Base-by-base conservation (phyloP, 2,329 filamentous ascomycete species). In the Xylariales sp. region DNA sequence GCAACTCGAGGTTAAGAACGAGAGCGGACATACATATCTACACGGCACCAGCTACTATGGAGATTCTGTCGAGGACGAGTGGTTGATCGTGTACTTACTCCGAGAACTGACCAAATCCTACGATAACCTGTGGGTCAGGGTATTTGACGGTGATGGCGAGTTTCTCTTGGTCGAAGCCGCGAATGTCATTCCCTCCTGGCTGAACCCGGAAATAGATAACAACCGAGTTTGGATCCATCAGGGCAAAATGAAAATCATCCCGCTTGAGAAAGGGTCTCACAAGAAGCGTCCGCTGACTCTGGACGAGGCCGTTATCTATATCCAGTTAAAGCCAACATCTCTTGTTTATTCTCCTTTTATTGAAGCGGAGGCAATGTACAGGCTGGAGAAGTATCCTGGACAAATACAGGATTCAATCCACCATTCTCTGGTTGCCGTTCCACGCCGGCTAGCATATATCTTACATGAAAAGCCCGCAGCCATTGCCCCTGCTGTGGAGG, bases 41-140 rank as follows among this genome's bases (percentile, higher is more conserved):
- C 76, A 79, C 45, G 91, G 91, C 15, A 70, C 72, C 36, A 93
- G 88, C 1, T 86, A 91, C 57, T 97, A 89, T 53, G 90, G 91
- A 7, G 94, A 98, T 61, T 93, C 89, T 0, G 82, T 97, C 4
- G 91, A 95, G 54, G 93, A 98, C 52, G 94, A 98, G 66, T 98
- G 93, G 94, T 76, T 97, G 5, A 83, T 97, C 42, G 90, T 97
- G 15, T 95, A 90, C 63, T 67, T 97, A 5, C 70, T 98, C 20
- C 80, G 86, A 30, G 84, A 95, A 62, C 66, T 97, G 50, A 90
- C 83, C 50, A 85, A 74, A 49, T 71, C 75, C 25, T 86, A 86
- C 51, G 69, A 78, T 5, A 72, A 84, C 42, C 69, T 89, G 6
- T 98, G 91, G 90, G 76, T 89, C 32, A 81, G 86, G 33, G 74